A percentile compares a stretch with the other conserved stretches of the same genome.
Evolutionary conservation across 1,284 basidiomycete species (phyloP).

Genomic region (Phylloboletellus chloephorus): DNA sequence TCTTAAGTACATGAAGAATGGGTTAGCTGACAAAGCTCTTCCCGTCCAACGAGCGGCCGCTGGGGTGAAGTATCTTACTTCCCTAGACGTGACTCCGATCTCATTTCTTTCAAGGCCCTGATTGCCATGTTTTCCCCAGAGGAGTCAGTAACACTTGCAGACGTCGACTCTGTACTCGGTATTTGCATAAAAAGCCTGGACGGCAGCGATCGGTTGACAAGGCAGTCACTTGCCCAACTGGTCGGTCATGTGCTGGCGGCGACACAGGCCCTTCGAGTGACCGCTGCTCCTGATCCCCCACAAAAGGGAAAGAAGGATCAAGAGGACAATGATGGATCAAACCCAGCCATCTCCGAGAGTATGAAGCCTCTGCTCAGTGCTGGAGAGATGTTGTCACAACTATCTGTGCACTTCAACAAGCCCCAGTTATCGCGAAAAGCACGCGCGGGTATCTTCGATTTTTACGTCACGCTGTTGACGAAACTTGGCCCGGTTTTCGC

Average conservation of each 20-base stretch:
- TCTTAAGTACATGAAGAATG: slow-evolving; percentile 74
- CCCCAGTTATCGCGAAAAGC: slow-evolving; percentile 61
- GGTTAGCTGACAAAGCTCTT: slow-evolving; percentile 79
- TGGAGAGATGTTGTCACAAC: slow-evolving; percentile 75
- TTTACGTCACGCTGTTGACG: slow-evolving; percentile 77
- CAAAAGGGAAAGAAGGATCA: slow-evolving; percentile 67
- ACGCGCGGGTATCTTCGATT: slow-evolving; percentile 83
- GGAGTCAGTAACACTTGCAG: slow-evolving; percentile 53
- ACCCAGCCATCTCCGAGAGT: slow-evolving; percentile 48
- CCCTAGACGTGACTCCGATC: slow-evolving; percentile 5
- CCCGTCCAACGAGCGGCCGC: slow-evolving; percentile 84
- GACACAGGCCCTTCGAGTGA: slow-evolving; percentile 72
- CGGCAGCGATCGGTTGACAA: slow-evolving; percentile 77
- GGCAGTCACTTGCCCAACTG: slow-evolving; percentile 73
- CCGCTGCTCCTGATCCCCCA: slow-evolving; percentile 42
- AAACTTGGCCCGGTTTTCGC: slow-evolving; percentile 76
- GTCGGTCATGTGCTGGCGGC: slow-evolving; percentile 81
- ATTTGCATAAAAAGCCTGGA: slow-evolving; percentile 78
- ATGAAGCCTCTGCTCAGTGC: slow-evolving; percentile 72
- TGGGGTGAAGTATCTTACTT: slow-evolving; percentile 45
- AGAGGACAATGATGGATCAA: slow-evolving; percentile 48
- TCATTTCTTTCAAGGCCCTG: slow-evolving; percentile 47
- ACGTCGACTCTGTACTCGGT: slow-evolving; percentile 71
- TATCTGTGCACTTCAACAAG: slow-evolving; percentile 81
- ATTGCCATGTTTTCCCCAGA: slow-evolving; percentile 57